These are phyloP conservation scores for Colletotrichum chrysophilum DNA, from an alignment of 2,329 filamentous ascomycete genomes.

Conservation along the genomic window DNA sequence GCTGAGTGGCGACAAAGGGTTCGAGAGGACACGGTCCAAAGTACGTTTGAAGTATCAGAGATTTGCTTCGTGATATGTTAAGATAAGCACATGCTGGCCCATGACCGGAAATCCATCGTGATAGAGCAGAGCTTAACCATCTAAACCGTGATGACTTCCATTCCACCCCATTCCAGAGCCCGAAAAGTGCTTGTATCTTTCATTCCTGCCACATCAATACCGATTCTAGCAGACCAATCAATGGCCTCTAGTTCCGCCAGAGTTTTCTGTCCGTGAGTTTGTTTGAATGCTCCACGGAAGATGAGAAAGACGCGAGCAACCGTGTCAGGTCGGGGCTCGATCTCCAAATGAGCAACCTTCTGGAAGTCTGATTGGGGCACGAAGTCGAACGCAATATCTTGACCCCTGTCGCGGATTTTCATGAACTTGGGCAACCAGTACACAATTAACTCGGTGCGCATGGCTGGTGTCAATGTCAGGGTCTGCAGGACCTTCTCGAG, in stretches of 20 bases:
- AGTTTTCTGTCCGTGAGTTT: neutral
- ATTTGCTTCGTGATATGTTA: neutral
- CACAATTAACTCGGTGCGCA: conserved; percentile 22
- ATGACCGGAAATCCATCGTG: neutral
- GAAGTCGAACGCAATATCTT: conserved; percentile 21
- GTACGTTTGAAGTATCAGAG: neutral
- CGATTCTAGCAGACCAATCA: neutral
- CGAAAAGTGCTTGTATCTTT: neutral
- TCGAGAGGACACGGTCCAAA: neutral
- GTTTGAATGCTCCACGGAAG: neutral
- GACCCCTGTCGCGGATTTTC: neutral
- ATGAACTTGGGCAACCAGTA: conserved; percentile 19
- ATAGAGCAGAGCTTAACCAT: neutral
- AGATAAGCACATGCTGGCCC: neutral
- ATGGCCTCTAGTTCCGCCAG: neutral
- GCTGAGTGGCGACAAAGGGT: neutral
- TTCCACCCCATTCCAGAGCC: neutral
- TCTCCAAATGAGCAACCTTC: neutral
- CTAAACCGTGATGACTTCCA: neutral
- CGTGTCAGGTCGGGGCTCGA: neutral
- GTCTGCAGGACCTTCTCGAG: conserved; percentile 6
- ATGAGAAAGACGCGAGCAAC: neutral
- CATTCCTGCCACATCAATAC: neutral
- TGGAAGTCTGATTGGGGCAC: neutral
- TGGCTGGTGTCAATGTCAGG: conserved; percentile 8